These are phyloP conservation scores for Rhododendron mucronatum DNA, from an alignment of 148 eudicot genomes.

Conservation along the genomic window DNA sequence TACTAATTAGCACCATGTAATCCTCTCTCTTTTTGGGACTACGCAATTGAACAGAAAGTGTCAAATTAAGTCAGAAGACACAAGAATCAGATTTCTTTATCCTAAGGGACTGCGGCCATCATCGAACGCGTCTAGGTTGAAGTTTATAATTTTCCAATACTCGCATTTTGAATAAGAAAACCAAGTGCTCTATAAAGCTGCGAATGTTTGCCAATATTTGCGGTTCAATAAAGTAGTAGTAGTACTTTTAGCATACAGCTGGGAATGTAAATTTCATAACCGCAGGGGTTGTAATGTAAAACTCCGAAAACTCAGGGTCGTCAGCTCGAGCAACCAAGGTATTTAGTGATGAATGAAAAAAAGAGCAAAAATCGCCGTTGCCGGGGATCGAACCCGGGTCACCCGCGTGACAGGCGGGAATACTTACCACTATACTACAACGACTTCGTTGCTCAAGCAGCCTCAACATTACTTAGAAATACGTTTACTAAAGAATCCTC, in stretches of 20 bases:
- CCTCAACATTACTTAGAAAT: not conserved
- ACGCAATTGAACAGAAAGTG: not conserved
- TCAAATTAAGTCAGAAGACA: not conserved
- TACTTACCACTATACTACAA: conserved; percentile 99
- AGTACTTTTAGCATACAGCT: no score
- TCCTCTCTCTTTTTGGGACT: not conserved
- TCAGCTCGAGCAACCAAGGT: not conserved
- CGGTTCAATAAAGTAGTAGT: no score
- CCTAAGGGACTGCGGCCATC: not conserved
- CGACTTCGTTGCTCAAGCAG: conserved; percentile 23
- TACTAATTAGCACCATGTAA: not conserved
- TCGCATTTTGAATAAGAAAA: not conserved
- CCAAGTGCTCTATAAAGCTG: not conserved
- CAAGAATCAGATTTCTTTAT: not conserved
- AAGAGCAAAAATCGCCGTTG: conserved; percentile 52
- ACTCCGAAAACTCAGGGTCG: not conserved
- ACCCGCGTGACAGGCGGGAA: conserved; percentile 99
- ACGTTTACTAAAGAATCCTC: not conserved
- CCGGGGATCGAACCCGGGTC: conserved; percentile 99
- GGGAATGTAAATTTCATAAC: not conserved
- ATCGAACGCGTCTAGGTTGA: not conserved
- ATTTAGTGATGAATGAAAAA: no score
- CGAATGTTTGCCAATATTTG: no score
- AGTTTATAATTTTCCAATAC: not conserved
- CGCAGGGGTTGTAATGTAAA: not conserved